phyloP scores from a whole-genome alignment of 2,329 filamentous ascomycete genomes.

The Stachybotrys elegans region DNA sequence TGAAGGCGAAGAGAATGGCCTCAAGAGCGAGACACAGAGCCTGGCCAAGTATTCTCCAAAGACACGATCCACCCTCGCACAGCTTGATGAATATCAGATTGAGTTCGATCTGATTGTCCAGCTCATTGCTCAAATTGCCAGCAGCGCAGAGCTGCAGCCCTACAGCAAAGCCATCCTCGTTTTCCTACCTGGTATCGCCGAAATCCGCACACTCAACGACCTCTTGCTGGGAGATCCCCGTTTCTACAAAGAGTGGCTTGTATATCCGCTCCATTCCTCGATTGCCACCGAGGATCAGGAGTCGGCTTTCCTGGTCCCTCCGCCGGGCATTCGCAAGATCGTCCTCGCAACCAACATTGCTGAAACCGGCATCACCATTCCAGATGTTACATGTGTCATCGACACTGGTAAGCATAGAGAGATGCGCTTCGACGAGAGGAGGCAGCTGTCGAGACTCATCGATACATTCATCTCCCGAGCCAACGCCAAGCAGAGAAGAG shows the following conservation, averaged over 20 bases:
- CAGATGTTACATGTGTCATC: conserved; percentile 93
- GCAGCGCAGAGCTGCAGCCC: conserved; percentile 55
- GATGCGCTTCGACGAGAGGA: conserved; percentile 92
- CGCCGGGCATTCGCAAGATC: conserved; percentile 79
- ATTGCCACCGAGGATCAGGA: conserved; percentile 97
- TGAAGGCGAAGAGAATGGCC: conserved; percentile 45
- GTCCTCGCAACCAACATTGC: conserved; percentile 97
- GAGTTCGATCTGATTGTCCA: conserved; percentile 83
- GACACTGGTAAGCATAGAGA: conserved; percentile 96
- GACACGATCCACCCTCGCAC: conserved; percentile 68
- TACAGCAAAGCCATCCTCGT: conserved; percentile 92
- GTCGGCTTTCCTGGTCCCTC: conserved; percentile 81
- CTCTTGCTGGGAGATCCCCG: conserved; percentile 70
- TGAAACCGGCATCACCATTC: conserved; percentile 97
- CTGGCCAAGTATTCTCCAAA: conserved; percentile 69
- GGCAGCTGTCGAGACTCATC: conserved; percentile 83
- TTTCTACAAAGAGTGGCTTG: conserved; percentile 73
- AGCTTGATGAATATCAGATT: conserved; percentile 86
- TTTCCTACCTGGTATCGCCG: conserved; percentile 90
- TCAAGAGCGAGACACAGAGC: conserved; percentile 54
- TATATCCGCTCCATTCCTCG: conserved; percentile 88
- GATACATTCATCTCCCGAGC: conserved; percentile 94
- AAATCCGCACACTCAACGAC: conserved; percentile 85
- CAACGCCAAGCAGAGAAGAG: conserved; percentile 91
- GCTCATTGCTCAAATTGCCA: conserved; percentile 71